Base-by-base conservation (phyloP, 768 basidiomycete species). In the Cyclocybe aegerita region DNA sequence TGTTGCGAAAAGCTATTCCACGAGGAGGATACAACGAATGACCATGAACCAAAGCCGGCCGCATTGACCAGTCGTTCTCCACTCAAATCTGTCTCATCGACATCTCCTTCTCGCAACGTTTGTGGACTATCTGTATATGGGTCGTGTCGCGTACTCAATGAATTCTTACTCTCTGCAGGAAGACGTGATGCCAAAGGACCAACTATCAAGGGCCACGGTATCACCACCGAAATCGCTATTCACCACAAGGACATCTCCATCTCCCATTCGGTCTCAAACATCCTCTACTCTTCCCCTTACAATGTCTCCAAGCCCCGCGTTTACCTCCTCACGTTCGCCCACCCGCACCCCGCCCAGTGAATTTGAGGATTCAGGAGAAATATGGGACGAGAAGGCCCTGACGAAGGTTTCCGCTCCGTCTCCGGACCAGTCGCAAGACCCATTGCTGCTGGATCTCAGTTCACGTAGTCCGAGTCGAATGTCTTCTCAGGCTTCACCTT, bases 151-250 rank as follows among this genome's bases (percentile, higher is more conserved):
- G n/a, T 23, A 36, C 14, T 17, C 17, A 12, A 12, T 4, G n/a
- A 40, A 29, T 42, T 43, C 11, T 9, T 14, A 55, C 53, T 31
- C 44, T n/a, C 39, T 38, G 15, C 56, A 58, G 38, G 52, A 53
- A 14, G 30, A n/a, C 33, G 16, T 16, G 35, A 47, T 34, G 34
- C 29, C 30, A 8, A 32, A 39, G 23, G 23, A 47, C 10, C 35
- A 39, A 31, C 37, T 32, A 15, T 40, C 9, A n/a, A 10, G 31
- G n/a, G 16, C 41, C 1, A 45, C 43, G 10, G 35, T 45, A 0
- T 59, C 54, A 23, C 43, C 44, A 45, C 29, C 52, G 3, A 55
- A 50, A 38, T 53, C 59, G 4, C 29, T 58, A 31, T 43, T 55
- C 49, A 41, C 46, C 46, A 46, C 53, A 40, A 34, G 23, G 23